These are phyloP conservation scores for Pseudogymnoascus sp. DNA, from an alignment of 2,329 filamentous ascomycete genomes.

Conservation along the genomic window DNA sequence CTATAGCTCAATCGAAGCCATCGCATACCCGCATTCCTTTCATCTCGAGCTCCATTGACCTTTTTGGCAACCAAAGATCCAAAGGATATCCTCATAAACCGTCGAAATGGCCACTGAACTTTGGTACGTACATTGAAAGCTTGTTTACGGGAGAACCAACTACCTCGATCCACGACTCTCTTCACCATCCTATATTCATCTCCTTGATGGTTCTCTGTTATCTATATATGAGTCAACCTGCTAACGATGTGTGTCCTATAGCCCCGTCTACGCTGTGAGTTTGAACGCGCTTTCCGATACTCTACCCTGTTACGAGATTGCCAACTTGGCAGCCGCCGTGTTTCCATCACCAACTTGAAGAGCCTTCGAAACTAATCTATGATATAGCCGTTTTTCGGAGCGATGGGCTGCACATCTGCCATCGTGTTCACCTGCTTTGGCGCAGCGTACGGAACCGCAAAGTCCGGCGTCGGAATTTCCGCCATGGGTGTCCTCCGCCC, in stretches of 20 bases:
- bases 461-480: conserved; percentile 97
- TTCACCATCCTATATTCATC: conserved; percentile 12
- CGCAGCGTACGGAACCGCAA: conserved; percentile 96
- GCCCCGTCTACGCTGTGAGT: conserved; percentile 99
- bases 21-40: conserved; percentile 8
- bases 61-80: not conserved
- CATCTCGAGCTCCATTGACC: conserved; percentile 10
- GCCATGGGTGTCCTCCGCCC: conserved; percentile 97
- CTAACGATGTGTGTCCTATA: conserved; percentile 44
- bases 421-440: conserved; percentile 96
- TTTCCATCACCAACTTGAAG: conserved; percentile 11
- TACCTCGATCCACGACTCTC: not conserved
- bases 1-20: conserved; percentile 12
- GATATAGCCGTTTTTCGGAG: conserved; percentile 80
- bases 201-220: conserved; percentile 3
- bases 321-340: conserved; percentile 10
- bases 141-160: not conserved
- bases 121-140: conserved; percentile 56
- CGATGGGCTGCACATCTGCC: conserved; percentile 90
- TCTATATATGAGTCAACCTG: conserved; percentile 20
- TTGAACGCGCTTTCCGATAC: conserved; percentile 15
- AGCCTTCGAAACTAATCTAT: conserved; percentile 16
- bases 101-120: conserved; percentile 69
- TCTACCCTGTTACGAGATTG: not conserved
- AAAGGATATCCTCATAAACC: conserved; percentile 25